Evolutionary conservation across 306 rosid species (phyloP).

Genomic region (Quercus gilva): DNA sequence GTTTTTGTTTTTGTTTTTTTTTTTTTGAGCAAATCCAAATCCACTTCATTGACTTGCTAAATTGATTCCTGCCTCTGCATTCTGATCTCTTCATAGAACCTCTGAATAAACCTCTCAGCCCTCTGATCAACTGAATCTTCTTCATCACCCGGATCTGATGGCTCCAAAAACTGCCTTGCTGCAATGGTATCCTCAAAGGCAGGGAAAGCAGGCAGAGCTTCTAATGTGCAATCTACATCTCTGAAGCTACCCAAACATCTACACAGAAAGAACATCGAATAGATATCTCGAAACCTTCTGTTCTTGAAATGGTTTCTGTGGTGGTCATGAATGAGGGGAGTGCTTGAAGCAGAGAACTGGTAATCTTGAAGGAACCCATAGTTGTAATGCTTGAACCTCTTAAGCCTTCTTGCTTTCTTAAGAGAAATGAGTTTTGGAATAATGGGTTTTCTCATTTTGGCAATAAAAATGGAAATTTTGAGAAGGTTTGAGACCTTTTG

Average conservation of each 20-base stretch:
- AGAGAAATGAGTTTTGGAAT: slow-evolving; percentile 34
- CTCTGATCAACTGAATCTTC: slow-evolving; percentile 60
- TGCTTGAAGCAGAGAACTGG: slow-evolving; percentile 51
- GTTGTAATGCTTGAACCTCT: slow-evolving; percentile 38
- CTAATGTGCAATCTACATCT: slow-evolving; percentile 21
- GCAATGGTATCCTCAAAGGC: slow-evolving; percentile 11
- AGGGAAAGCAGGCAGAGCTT: slow-evolving; percentile 26
- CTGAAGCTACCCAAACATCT: slow-evolving; percentile 39
- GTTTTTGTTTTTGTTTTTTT: too few species aligned
- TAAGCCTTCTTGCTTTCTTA: slow-evolving; percentile 26
- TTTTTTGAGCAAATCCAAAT: neutral
- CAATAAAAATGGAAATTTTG: slow-evolving; percentile 30
- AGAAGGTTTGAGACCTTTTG: slow-evolving; percentile 39
- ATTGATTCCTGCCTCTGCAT: slow-evolving; percentile 52
- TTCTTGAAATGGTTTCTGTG: slow-evolving; percentile 15
- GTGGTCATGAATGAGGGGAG: slow-evolving; percentile 42
- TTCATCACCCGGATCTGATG: slow-evolving; percentile 39
- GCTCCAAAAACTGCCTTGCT: slow-evolving; percentile 25
- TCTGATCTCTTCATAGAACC: slow-evolving; percentile 58
- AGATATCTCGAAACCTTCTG: slow-evolving; percentile 13
- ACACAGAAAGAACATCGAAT: slow-evolving; percentile 43
- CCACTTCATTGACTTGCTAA: neutral
- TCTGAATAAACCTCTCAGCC: slow-evolving; percentile 68
- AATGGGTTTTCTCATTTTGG: slow-evolving; percentile 42
- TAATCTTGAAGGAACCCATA: slow-evolving; percentile 36